Conservation (phyloP, 1,284 basidiomycete genomes). For the Sanghuangporus sanghuang region DNA sequence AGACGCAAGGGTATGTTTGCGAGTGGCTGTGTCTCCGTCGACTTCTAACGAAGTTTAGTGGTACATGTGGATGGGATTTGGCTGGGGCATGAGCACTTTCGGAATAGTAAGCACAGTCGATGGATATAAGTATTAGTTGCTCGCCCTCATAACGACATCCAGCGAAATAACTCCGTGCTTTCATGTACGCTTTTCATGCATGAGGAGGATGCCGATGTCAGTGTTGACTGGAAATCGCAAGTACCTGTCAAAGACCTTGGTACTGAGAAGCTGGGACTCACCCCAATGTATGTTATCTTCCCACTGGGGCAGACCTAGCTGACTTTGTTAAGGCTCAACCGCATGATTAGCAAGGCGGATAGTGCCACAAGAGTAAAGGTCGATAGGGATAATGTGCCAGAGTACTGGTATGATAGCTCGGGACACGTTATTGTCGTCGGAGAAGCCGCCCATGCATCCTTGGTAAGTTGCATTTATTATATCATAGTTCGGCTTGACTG, state of each 20-base stretch:
- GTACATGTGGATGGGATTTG: slow-evolving; percentile 9
- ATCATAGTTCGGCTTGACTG: background rate
- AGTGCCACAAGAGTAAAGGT: background rate
- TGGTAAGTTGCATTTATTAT: slow-evolving; percentile 21
- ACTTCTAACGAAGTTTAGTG: background rate
- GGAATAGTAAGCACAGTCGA: background rate
- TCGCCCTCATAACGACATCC: background rate
- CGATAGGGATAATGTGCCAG: background rate
- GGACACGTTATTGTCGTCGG: slow-evolving; percentile 39
- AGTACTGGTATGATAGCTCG: slow-evolving; percentile 49
- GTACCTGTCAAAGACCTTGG: background rate
- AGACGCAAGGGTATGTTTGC: background rate
- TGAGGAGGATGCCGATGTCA: background rate
- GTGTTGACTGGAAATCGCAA: background rate
- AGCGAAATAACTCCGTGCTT: background rate
- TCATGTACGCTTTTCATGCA: background rate
- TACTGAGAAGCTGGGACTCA: background rate
- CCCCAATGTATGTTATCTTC: background rate
- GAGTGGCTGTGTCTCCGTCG: too few relatives aligned
- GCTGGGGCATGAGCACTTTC: background rate
- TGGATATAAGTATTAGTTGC: background rate
- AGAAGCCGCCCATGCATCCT: slow-evolving; percentile 43
- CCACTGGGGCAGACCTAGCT: background rate
- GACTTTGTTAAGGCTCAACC: background rate
- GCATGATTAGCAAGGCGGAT: background rate